phyloP scores from a whole-genome alignment of 768 basidiomycete species.

The Leccinum broughii region DNA sequence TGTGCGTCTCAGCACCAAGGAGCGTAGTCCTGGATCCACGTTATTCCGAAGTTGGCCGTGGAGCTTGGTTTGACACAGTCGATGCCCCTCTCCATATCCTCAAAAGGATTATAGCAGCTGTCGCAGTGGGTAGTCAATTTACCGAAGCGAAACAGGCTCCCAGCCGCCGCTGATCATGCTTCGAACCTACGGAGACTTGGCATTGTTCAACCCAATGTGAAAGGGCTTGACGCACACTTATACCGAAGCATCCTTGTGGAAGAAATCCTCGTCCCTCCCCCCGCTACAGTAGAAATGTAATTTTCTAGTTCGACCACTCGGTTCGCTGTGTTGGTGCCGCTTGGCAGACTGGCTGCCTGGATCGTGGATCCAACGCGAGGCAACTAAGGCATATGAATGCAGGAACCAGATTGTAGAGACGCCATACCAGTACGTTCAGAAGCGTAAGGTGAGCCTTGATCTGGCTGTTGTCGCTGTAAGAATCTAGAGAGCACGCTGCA shows the following conservation, averaged over 20 bases:
- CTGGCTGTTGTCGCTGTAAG: neutral
- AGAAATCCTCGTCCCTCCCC: neutral
- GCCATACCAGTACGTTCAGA: neutral
- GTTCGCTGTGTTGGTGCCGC: neutral
- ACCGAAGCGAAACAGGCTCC: neutral
- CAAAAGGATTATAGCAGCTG: neutral
- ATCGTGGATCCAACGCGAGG: slow-evolving; percentile 2
- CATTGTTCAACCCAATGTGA: neutral
- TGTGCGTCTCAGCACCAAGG: neutral
- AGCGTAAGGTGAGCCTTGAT: neutral
- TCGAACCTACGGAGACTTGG: neutral
- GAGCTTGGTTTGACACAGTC: neutral
- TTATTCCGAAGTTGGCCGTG: neutral
- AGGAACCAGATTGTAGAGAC: slow-evolving; percentile 6
- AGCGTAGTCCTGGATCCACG: neutral
- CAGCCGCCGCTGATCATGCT: neutral
- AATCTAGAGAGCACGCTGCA: neutral
- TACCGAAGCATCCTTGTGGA: neutral
- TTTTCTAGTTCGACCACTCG: neutral
- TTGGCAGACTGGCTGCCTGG: slow-evolving; percentile 3
- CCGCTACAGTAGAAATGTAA: neutral
- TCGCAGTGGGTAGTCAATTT: neutral
- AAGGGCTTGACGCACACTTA: neutral
- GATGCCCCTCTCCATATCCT: neutral
- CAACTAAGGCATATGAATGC: neutral